Conservation (phyloP, 257 asterid genomes). For the Fraxinus pennsylvanica region DNA sequence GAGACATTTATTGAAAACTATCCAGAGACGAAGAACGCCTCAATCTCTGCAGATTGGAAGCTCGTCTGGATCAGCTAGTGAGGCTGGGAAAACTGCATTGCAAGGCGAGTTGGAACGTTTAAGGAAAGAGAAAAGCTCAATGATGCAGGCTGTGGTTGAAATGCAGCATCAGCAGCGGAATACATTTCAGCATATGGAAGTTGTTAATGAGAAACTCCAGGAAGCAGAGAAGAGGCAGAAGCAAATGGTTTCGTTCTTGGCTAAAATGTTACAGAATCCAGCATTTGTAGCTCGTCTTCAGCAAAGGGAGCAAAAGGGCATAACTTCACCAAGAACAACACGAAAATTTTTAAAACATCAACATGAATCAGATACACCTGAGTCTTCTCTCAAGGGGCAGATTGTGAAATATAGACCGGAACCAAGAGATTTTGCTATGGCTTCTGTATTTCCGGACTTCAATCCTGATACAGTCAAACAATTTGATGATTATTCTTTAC, state of each 20-base stretch:
- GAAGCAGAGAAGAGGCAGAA: slow-evolving; percentile 79
- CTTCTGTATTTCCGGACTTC: slow-evolving; percentile 15
- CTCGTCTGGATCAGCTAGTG: slow-evolving; percentile 42
- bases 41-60: slow-evolving; percentile 57
- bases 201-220: slow-evolving; percentile 65
- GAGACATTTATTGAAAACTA: slow-evolving; percentile 61
- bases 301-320: slow-evolving; percentile 44
- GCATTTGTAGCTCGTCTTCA: slow-evolving; percentile 43
- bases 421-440: slow-evolving; percentile 18
- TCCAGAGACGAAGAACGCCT: slow-evolving; percentile 70
- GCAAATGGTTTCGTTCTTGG: slow-evolving; percentile 84
- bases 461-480: slow-evolving; percentile 33
- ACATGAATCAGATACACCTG: slow-evolving; percentile 31
- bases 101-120: slow-evolving; percentile 59
- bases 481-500: slow-evolving; percentile 26
- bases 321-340: slow-evolving; percentile 48
- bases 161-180: slow-evolving; percentile 72
- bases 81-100: slow-evolving; percentile 40
- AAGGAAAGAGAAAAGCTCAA: slow-evolving; percentile 59
- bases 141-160: slow-evolving; percentile 72
- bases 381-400: slow-evolving; percentile 36
- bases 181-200: slow-evolving; percentile 54
- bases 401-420: slow-evolving; percentile 31
- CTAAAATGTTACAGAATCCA: slow-evolving; percentile 66
- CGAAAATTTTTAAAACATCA: slow-evolving; percentile 58